phyloP scores from a whole-genome alignment of 1,284 basidiomycete species.

The Marasmius sp. region DNA sequence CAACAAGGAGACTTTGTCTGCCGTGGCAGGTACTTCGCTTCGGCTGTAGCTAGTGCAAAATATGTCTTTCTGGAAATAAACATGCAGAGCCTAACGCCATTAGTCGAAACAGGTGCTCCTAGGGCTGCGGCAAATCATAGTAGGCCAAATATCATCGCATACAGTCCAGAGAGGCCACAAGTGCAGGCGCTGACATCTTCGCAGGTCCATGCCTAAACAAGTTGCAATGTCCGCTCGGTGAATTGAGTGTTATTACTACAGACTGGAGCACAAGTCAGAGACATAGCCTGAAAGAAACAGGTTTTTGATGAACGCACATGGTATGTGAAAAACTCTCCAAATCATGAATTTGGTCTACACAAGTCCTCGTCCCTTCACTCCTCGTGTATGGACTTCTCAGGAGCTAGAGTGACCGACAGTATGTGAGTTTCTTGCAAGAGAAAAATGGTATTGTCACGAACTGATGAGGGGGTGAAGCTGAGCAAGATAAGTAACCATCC shows the following conservation, averaged over 20 bases:
- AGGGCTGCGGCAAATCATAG: too few relatives aligned
- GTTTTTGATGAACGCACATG: neutral
- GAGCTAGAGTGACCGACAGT: neutral
- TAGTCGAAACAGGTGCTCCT: too few relatives aligned
- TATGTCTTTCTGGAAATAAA: too few relatives aligned
- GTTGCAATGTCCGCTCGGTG: neutral
- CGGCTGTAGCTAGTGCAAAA: too few relatives aligned
- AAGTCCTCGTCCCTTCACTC: neutral
- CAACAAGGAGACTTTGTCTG: too few relatives aligned
- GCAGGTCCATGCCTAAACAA: too few relatives aligned
- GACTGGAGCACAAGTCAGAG: neutral
- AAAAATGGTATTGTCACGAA: constrained; percentile 36
- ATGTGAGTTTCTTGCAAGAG: neutral
- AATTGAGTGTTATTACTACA: neutral
- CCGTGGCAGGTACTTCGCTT: too few relatives aligned
- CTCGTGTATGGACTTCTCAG: neutral
- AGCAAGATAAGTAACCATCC: constrained; percentile 91
- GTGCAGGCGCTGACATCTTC: neutral
- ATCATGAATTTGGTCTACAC: neutral
- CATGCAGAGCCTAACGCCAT: too few relatives aligned
- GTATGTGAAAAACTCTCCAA: neutral
- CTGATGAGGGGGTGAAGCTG: constrained; percentile 89
- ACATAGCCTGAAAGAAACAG: neutral
- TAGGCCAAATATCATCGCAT: too few relatives aligned
- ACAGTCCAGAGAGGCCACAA: neutral